Percentiles rank a stretch among this genome's conserved stretches.
Conservation (phyloP, 164 flowering plant species). For the Litsea cubeba region DNA sequence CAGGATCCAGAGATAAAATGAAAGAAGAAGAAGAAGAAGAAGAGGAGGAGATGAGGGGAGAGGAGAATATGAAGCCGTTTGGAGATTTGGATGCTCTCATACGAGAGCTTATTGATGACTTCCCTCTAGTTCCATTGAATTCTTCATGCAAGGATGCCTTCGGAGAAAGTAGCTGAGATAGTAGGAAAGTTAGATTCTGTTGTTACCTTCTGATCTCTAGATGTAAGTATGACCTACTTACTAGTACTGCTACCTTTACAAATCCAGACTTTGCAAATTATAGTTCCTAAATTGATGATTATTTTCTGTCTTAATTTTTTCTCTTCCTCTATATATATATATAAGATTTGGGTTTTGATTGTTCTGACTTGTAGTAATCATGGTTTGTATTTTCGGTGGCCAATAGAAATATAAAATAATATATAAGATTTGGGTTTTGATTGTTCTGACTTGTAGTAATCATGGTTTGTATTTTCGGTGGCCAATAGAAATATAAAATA, state of each 20-base stretch:
- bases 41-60: slow-evolving; percentile 35
- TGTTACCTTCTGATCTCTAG: neutral
- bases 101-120: slow-evolving; percentile 44
- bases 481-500: no score
- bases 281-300: neutral
- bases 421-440: no score
- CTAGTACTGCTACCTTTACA: neutral
- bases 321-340: no score
- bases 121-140: slow-evolving; percentile 26
- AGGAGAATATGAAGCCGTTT: slow-evolving; percentile 40
- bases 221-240: neutral
- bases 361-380: no score
- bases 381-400: no score
- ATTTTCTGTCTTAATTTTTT: no score
- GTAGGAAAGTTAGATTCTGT: neutral
- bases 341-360: no score
- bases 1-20: slow-evolving; percentile 15
- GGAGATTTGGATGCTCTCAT: slow-evolving; percentile 63
- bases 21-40: slow-evolving; percentile 14
- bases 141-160: slow-evolving; percentile 37
- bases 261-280: neutral
- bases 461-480: no score
- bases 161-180: slow-evolving; percentile 16
- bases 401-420: no score
- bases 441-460: no score